phyloP scores from a whole-genome alignment of 495 filamentous ascomycete species.

The Xylaria intraflava region DNA sequence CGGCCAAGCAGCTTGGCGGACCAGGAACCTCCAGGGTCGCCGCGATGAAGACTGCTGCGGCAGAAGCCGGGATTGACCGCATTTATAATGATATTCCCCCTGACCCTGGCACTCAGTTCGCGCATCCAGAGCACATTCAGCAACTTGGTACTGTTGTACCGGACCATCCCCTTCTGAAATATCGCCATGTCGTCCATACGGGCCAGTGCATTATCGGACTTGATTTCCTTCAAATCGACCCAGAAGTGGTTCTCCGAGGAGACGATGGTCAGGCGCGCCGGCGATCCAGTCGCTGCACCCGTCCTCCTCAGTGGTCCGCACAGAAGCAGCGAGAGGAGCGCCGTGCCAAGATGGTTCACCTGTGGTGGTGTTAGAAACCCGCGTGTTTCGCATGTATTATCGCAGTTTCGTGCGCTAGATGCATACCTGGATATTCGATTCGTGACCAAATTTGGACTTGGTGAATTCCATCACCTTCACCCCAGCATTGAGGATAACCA shows the following conservation, averaged over 20 bases:
- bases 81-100: conserved; percentile 11
- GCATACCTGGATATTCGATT: conserved; percentile 12
- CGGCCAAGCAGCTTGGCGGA: conserved; percentile 11
- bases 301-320: conserved; percentile 10
- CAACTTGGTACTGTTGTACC: conserved; percentile 13
- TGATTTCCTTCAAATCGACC: neutral
- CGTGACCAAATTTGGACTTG: conserved; percentile 13
- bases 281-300: neutral
- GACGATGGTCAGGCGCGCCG: conserved; percentile 10
- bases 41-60: conserved; percentile 11
- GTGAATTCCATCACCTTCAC: conserved; percentile 11
- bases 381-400: too few species aligned
- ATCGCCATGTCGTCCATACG: neutral
- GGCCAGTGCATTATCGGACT: neutral
- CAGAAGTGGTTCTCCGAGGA: conserved; percentile 12
- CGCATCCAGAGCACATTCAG: conserved; percentile 19
- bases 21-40: conserved; percentile 2
- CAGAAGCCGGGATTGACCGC: conserved; percentile 17
- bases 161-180: conserved; percentile 10
- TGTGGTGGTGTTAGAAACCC: neutral
- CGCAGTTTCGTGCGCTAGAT: too few species aligned
- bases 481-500: conserved; percentile 15
- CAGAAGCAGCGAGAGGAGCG: conserved; percentile 12
- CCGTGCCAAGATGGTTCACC: conserved; percentile 15
- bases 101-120: conserved; percentile 5